Evolutionary conservation across 257 asterid genomes (phyloP).

Genomic region (Solanum ahanhuiri): DNA sequence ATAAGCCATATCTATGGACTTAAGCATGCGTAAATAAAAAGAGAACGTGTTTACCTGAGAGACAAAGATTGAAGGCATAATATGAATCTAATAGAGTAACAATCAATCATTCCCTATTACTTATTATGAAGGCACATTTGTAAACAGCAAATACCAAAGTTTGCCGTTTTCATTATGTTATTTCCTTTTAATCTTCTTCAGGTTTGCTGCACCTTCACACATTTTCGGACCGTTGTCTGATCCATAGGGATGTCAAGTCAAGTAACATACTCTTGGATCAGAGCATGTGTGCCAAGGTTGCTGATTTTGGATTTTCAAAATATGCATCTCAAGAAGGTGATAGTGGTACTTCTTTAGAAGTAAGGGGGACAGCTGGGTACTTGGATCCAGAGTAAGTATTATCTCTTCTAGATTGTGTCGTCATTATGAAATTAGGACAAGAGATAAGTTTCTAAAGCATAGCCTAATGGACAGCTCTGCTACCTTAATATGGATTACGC

Average conservation of each 20-base stretch:
- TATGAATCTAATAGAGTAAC: background rate
- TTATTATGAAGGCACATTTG: background rate
- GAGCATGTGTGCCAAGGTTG: constrained; percentile 86
- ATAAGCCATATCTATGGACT: background rate
- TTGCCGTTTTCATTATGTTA: background rate
- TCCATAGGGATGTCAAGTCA: constrained; percentile 90
- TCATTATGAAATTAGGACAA: background rate
- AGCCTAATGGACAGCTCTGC: background rate
- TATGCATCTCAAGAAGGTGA: constrained; percentile 94
- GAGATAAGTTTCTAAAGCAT: background rate
- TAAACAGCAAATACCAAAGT: background rate
- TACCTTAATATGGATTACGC: background rate
- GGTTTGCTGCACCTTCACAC: constrained; percentile 80
- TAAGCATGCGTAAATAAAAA: background rate
- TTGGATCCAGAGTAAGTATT: constrained; percentile 74
- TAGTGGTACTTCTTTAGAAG: constrained; percentile 70
- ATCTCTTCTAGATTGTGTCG: background rate
- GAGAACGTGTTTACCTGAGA: background rate
- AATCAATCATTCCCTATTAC: background rate
- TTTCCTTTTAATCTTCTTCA: constrained; percentile 9
- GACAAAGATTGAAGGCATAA: background rate
- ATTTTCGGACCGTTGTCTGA: constrained; percentile 64
- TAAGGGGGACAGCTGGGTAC: constrained; percentile 82
- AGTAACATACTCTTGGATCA: constrained; percentile 86
- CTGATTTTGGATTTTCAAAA: constrained; percentile 83